These are phyloP conservation scores for Filosporella fistucella DNA, from an alignment of 495 filamentous ascomycete species.

Conservation along the genomic window DNA sequence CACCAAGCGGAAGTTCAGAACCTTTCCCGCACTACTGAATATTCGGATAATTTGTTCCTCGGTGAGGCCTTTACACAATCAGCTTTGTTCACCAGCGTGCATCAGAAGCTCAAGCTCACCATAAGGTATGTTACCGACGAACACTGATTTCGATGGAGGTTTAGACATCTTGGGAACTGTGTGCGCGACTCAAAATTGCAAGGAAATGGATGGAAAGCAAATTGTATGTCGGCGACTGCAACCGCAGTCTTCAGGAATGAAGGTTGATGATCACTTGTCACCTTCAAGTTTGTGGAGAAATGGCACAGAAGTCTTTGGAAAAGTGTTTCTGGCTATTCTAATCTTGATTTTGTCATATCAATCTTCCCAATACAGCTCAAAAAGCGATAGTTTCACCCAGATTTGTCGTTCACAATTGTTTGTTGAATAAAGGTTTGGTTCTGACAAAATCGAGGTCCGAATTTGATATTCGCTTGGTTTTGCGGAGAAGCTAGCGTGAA, in stretches of 20 bases:
- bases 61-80: conserved; percentile 55
- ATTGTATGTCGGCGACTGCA: not conserved
- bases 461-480: too few species aligned
- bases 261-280: conserved; percentile 21
- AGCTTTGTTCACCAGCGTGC: conserved; percentile 11
- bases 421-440: too few species aligned
- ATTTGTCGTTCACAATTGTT: too few species aligned
- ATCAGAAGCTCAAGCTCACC: conserved; percentile 36
- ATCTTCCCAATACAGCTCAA: too few species aligned
- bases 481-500: conserved; percentile 8
- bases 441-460: too few species aligned
- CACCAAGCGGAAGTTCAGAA: conserved; percentile 89
- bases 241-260: conserved; percentile 18
- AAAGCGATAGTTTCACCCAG: too few species aligned
- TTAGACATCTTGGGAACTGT: conserved; percentile 40
- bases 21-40: conserved; percentile 80
- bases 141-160: conserved; percentile 56
- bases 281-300: conserved; percentile 19
- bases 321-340: conserved; percentile 29
- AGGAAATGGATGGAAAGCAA: conserved; percentile 5
- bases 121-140: conserved; percentile 83
- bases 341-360: conserved; percentile 11
- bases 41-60: conserved; percentile 94
- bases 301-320: conserved; percentile 28
- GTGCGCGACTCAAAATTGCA: conserved; percentile 28